Base-by-base conservation (phyloP, 2,329 filamentous ascomycete species). In the Dryadomyces quercus-mongolicae region DNA sequence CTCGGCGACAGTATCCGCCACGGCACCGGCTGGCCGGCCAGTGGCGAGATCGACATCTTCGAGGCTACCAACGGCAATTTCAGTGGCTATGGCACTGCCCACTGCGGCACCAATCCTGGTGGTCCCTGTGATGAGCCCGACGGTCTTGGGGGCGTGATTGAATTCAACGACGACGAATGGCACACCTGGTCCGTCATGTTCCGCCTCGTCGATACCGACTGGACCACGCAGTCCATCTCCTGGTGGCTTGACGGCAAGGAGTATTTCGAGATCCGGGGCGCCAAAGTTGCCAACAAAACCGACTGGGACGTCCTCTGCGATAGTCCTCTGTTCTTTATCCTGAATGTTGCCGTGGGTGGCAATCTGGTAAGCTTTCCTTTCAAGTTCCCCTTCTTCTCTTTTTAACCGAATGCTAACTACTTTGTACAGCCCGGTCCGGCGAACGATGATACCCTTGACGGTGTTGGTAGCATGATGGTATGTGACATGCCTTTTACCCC, bases 41-140 rank as follows among this genome's bases (percentile, higher is more conserved):
- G 74, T 55, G 78, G 78, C 56, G 78, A 81, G 69, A 67, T 81
- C 51, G 78, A 81, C 62, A 74, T 80, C 60, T 69, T 81, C 62
- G 78, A 81, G 68, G 73, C 71, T 52, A 66, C 79, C 60, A 77
- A 80, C 63, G 78, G 77, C 8, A 53, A 67, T 46, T 64, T 65
- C 3, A 69, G 66, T 1, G 76, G 66, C 10, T 71, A 74, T 51
- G 77, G 74, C 25, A 77, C 74, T 7, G 65, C 73, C 2, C 78
- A 81, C 67, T 81, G 77, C 64, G 74, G 21, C 18, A 12, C 5
- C 21, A 4, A 42, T 21, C 20, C 49, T 15, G 38, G 75, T 22
- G 75, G 75, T 3, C 66, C 73, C 42, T 80, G 77, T 69, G 71
- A 74, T 49, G 77, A 80, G 65, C 74, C 75, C 1, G 62, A 53